These are phyloP conservation scores for Hanseniaspora guilliermondii DNA, from an alignment of 805 yeast genomes.

Conservation along the genomic window DNA sequence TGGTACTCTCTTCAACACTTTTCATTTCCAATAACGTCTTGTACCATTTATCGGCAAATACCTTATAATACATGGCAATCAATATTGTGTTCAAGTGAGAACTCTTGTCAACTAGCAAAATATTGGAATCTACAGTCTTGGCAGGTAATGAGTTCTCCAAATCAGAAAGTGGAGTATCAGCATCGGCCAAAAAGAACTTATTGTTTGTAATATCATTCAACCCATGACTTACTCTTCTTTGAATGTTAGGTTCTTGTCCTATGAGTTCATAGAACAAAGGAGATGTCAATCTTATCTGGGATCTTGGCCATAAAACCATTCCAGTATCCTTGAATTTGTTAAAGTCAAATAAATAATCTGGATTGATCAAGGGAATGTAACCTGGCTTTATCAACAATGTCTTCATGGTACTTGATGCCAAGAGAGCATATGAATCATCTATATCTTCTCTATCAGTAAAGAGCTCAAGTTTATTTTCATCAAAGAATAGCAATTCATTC, in stretches of 20 bases:
- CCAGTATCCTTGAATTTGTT: conserved; percentile 32
- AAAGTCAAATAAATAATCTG: conserved; percentile 38
- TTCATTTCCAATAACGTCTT: conserved; percentile 54
- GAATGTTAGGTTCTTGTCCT: conserved; percentile 26
- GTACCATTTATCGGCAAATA: conserved; percentile 45
- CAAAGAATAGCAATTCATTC: neutral
- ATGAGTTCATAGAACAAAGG: conserved; percentile 46
- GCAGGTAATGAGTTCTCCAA: conserved; percentile 45
- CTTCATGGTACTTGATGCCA: conserved; percentile 59
- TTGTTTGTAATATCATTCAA: neutral
- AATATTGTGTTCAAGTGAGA: conserved; percentile 41
- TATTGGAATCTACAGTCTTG: conserved; percentile 48
- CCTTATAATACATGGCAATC: conserved; percentile 44
- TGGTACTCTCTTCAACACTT: conserved; percentile 43
- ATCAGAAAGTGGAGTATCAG: conserved; percentile 34
- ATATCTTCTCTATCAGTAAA: conserved; percentile 32
- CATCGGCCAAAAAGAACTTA: conserved; percentile 9
- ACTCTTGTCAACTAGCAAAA: conserved; percentile 39
- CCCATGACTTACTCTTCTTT: conserved; percentile 20
- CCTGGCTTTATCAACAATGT: conserved; percentile 61
- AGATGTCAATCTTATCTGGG: conserved; percentile 52
- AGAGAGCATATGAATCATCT: conserved; percentile 51
- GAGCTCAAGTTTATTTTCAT: neutral
- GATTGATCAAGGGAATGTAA: conserved; percentile 46
- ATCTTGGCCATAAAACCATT: conserved; percentile 51